phyloP scores from a whole-genome alignment of 2,329 filamentous ascomycete genomes.

The Zalaria obscura region DNA sequence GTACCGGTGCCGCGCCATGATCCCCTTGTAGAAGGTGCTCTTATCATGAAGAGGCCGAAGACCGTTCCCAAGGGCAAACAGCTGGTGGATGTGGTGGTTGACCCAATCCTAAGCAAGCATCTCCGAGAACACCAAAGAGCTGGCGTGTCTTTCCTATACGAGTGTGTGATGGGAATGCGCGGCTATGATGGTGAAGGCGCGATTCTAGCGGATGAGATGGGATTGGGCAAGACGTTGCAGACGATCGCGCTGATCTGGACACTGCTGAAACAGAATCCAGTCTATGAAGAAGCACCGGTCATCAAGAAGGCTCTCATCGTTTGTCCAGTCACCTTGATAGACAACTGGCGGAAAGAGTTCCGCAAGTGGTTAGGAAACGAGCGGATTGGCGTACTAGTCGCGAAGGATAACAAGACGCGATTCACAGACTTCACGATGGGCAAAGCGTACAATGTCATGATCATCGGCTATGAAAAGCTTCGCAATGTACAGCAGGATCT shows the following conservation, averaged over 20 bases:
- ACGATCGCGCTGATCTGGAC: constrained; percentile 62
- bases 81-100: constrained; percentile 58
- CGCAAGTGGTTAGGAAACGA: constrained; percentile 61
- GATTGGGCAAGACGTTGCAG: constrained; percentile 58
- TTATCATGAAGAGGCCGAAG: constrained; percentile 52
- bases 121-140: constrained; percentile 55
- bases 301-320: constrained; percentile 60
- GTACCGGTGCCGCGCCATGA: constrained; percentile 51
- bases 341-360: constrained; percentile 62
- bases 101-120: constrained; percentile 48
- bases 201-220: constrained; percentile 64
- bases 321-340: constrained; percentile 57
- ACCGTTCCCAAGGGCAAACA: constrained; percentile 45
- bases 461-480: constrained; percentile 60
- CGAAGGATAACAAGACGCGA: constrained; percentile 43
- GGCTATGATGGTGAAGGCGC: constrained; percentile 52
- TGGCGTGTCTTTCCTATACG: constrained; percentile 58
- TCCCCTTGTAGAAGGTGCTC: constrained; percentile 41
- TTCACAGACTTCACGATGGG: constrained; percentile 57
- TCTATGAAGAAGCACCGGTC: constrained; percentile 43
- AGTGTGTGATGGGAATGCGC: constrained; percentile 62
- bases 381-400: constrained; percentile 53
- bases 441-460: constrained; percentile 55
- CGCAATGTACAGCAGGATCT: constrained; percentile 51
- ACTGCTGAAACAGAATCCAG: constrained; percentile 55